Evolutionary conservation across 495 filamentous ascomycete genomes (phyloP), one percentile per base, ranked within the genome.

Genomic region (Trichocladium uniseriatum): DNA sequence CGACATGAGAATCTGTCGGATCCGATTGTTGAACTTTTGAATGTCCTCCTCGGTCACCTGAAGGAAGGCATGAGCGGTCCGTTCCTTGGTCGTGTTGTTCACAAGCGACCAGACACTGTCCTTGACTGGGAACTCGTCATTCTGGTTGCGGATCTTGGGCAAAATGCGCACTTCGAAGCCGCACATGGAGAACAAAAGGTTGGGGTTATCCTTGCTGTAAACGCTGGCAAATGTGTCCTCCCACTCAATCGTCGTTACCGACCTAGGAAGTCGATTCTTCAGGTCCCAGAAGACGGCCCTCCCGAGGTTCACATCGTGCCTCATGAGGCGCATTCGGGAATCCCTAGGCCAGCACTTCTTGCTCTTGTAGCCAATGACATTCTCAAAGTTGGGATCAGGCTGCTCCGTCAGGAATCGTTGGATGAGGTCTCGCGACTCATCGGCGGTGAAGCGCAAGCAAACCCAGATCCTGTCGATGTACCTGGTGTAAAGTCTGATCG

Each of bases 341-440:
- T 99, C 94, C 44, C 94, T 80, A 15, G 94, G 94, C 94, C 94
- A 99, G 68, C 94, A 99, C 66, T 97, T 99, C 75, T 97, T 99
- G 68, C 95, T 99, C 69, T 86, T 85, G 68, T 97, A 99, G 0
- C 92, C 92, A 55, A 99, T 96, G 36, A 97, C 94, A 58, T 99
- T 99, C 69, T 97, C 94, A 51, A 99, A 99, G 65, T 99, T 99
- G 3, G 94, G 94, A 69, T 99, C 94, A 0, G 94, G 94, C 56
- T 97, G 91, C 63, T 97, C 94, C 2, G 94, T 99, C 53, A 99
- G 71, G 77, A 97, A 99, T 11, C 94, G 83, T 60, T 99, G 94
- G 43, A 99, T 97, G 18, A 99, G 75, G 61, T 99, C 94, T 40
- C 92, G 75, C 13, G 91, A 95, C 43, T 99, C 92, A 35, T 99